A percentile compares a stretch with the other conserved stretches of the same genome.
Conservation (phyloP, 1,284 basidiomycete species). For the Ceratobasidium sp. region DNA sequence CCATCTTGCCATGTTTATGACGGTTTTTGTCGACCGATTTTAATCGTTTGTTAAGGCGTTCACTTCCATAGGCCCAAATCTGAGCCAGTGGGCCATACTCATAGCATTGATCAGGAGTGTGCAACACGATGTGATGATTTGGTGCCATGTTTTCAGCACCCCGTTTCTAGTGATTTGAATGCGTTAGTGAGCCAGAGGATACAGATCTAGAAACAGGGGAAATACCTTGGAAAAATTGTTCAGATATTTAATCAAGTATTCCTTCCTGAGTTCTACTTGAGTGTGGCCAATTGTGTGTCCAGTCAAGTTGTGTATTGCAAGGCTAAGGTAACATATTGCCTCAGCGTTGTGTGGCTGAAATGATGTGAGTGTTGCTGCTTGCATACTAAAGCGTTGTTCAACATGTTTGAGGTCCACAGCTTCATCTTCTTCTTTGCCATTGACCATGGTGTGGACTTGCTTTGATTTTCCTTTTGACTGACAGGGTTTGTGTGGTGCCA, state of each 20-base stretch:
- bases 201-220: neutral
- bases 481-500: too few species aligned
- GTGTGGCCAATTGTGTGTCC: neutral
- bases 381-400: too few species aligned
- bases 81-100: constrained; percentile 20
- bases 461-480: neutral
- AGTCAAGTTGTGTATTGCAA: constrained; percentile 17
- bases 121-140: constrained; percentile 14
- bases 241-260: constrained; percentile 17
- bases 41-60: constrained; percentile 14
- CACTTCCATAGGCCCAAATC: constrained; percentile 27
- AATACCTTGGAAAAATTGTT: neutral
- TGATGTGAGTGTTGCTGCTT: neutral
- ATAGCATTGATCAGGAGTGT: constrained; percentile 8
- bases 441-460: neutral
- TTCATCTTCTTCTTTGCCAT: neutral
- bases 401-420: neutral
- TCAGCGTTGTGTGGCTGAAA: constrained; percentile 9
- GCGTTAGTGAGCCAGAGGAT: neutral
- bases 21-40: constrained; percentile 16
- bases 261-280: neutral
- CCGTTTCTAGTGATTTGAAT: constrained; percentile 7
- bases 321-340: constrained; percentile 2
- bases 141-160: constrained; percentile 22
- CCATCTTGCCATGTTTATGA: constrained; percentile 5